phyloP scores from a whole-genome alignment of 306 rosid species.

The Begonia peltatifolia region DNA sequence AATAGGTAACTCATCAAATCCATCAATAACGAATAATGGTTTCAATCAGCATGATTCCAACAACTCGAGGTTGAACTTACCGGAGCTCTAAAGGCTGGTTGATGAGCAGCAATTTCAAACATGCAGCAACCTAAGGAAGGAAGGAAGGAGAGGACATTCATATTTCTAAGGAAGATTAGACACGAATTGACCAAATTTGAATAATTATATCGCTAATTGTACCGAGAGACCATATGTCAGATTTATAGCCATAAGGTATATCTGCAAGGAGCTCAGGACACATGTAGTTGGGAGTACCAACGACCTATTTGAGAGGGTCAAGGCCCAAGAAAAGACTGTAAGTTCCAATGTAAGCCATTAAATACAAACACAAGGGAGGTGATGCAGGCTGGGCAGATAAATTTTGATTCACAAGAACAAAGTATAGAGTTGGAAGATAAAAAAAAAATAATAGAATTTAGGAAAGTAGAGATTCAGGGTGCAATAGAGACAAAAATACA shows the following conservation, averaged over 20 bases:
- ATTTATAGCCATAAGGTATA: conserved; percentile 83
- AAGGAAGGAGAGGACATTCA: conserved; percentile 10
- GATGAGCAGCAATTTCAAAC: conserved; percentile 92
- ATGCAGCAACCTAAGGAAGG: conserved; percentile 70
- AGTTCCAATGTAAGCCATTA: too few species aligned
- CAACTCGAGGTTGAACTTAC: conserved; percentile 34
- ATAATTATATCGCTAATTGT: conserved; percentile 13
- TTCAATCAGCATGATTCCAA: conserved; percentile 8
- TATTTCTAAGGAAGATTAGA: conserved; percentile 16
- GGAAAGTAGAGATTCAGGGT: too few species aligned
- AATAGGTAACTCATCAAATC: too few species aligned
- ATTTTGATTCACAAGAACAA: too few species aligned
- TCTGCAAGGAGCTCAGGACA: conserved; percentile 92
- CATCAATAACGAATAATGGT: too few species aligned
- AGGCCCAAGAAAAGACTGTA: too few species aligned
- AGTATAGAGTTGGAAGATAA: too few species aligned
- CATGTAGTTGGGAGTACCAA: conserved; percentile 83
- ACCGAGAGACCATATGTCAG: conserved; percentile 98
- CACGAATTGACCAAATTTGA: background rate
- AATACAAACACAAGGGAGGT: too few species aligned
- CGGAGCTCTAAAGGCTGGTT: conserved; percentile 83
- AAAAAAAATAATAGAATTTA: too few species aligned
- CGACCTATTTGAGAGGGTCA: conserved; percentile 35
- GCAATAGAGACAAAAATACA: too few species aligned
- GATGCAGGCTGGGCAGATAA: too few species aligned